Conservation (phyloP, 2,329 filamentous ascomycete genomes). For the Mariannaea elegans region DNA sequence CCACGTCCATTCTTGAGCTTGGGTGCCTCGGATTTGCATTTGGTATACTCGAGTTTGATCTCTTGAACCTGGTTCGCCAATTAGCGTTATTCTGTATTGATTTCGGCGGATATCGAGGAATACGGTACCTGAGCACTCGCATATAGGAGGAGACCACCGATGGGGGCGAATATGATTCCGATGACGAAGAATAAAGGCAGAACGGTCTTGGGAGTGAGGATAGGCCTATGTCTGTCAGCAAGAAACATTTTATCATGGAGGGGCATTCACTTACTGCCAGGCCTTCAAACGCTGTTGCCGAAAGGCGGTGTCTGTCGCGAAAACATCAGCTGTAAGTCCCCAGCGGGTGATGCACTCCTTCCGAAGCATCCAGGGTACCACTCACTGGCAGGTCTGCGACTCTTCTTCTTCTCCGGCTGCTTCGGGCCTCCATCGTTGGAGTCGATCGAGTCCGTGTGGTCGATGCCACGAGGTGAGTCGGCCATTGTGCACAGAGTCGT, state of each 20-base stretch:
- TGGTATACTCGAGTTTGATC: conserved; percentile 88
- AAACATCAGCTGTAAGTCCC: conserved; percentile 29
- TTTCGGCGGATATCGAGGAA: not conserved
- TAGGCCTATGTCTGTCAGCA: conserved; percentile 72
- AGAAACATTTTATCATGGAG: conserved; percentile 10
- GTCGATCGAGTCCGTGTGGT: conserved; percentile 61
- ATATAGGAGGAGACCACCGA: conserved; percentile 86
- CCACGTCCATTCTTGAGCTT: conserved; percentile 39
- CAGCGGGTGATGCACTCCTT: conserved; percentile 6
- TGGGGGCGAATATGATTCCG: conserved; percentile 91
- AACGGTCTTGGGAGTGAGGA: conserved; percentile 93
- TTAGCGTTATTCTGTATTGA: conserved; percentile 14
- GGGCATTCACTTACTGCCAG: conserved; percentile 79
- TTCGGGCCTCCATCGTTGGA: conserved; percentile 63
- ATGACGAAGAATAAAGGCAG: conserved; percentile 90
- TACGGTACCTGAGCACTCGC: conserved; percentile 78
- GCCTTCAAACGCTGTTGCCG: conserved; percentile 96
- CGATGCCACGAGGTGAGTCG: conserved; percentile 55
- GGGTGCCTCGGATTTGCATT: conserved; percentile 71
- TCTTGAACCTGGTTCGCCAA: conserved; percentile 77
- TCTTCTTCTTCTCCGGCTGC: conserved; percentile 82
- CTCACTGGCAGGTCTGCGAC: conserved; percentile 87
- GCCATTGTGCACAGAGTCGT: conserved; percentile 52
- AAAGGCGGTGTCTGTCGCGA: conserved; percentile 84
- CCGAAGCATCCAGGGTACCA: conserved; percentile 46